Base-by-base conservation (phyloP, 1,284 basidiomycete species). In the Puccinia polysora region DNA sequence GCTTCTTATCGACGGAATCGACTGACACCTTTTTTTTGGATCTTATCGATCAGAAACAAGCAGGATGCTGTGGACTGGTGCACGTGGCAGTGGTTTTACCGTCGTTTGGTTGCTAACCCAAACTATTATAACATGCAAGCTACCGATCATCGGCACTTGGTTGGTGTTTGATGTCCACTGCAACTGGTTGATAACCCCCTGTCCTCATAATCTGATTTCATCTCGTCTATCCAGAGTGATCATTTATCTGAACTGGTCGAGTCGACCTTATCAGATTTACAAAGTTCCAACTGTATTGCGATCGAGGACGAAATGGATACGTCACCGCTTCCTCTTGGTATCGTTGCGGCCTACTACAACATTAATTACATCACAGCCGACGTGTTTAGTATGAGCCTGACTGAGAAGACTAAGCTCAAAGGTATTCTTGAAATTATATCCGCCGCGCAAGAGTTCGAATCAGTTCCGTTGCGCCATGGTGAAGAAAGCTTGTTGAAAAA, bases 241-340 rank as follows among this genome's bases (percentile, higher is more conserved):
- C 91, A 96, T 79, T 83, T 98, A 1, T 97, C 93, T 2, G 95
- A 98, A 80, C 82, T 98, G 38, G 94, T 98, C 49, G 96, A 99
- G 81, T 91, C 84, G 73, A 97, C 94, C 0, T 80, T 98, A 74
- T 88, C 84, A 77, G 94, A 97, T 78, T 84, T 99, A 49, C 90
- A 93, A 75, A 88, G 88, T 76, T 93, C 91, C 12, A 96, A 97
- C 81, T 97, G 95, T 79, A 97, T 98, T 77, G 81, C 89, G 6
- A 91, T 98, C 63, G 91, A 85, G 76, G 89, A 95, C 78, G 89
- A 96, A 80, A 93, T 96, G 89, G 92, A 96, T 77, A 86, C 92
- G 0, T 86, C 88, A 18, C 87, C 91, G 5, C 85, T 96, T 76
- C 96, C 96, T 81, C 83, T 96, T 65, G 92, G 94, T 73, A 95